These are phyloP conservation scores for Suillus paluster DNA, from an alignment of 768 basidiomycete genomes.

Conservation along the genomic window DNA sequence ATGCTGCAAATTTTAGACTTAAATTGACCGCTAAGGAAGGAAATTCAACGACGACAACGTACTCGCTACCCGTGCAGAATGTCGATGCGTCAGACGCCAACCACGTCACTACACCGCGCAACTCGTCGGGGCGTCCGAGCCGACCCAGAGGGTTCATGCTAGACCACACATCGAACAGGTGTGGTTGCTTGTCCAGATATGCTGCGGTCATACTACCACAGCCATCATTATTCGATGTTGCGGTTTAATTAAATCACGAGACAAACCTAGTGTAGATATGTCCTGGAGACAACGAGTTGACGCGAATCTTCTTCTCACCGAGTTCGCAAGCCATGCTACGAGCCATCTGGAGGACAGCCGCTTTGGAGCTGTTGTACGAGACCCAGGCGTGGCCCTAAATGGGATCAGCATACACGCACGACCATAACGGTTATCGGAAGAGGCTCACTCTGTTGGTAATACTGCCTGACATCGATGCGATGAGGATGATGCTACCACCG, in stretches of 20 bases:
- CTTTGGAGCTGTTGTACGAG: slow-evolving; percentile 79
- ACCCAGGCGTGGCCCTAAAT: slow-evolving; percentile 73
- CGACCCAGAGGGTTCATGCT: slow-evolving; percentile 70
- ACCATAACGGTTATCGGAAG: background rate
- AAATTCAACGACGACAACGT: slow-evolving; percentile 31
- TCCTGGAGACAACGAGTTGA: slow-evolving; percentile 78
- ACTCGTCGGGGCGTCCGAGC: slow-evolving; percentile 72
- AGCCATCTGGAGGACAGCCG: slow-evolving; percentile 79
- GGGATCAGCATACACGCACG: slow-evolving; percentile 9
- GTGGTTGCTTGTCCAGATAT: slow-evolving; percentile 67
- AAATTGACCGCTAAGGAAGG: background rate
- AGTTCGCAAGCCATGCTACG: slow-evolving; percentile 85
- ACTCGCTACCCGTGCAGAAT: slow-evolving; percentile 82
- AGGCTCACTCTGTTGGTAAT: slow-evolving; percentile 67
- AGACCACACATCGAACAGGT: slow-evolving; percentile 70
- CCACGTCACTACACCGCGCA: slow-evolving; percentile 75
- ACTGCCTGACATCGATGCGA: slow-evolving; percentile 66
- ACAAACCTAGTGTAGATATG: slow-evolving; percentile 71
- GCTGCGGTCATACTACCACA: slow-evolving; percentile 70
- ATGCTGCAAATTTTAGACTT: slow-evolving; percentile 20
- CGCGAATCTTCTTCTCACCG: slow-evolving; percentile 65
- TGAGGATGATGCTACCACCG: slow-evolving; percentile 60
- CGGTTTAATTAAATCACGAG: background rate
- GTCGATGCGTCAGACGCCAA: slow-evolving; percentile 76
- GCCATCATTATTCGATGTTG: background rate